Evolutionary conservation across 495 filamentous ascomycete species (phyloP).

Genomic region (Thermothielavioides terrestris): DNA sequence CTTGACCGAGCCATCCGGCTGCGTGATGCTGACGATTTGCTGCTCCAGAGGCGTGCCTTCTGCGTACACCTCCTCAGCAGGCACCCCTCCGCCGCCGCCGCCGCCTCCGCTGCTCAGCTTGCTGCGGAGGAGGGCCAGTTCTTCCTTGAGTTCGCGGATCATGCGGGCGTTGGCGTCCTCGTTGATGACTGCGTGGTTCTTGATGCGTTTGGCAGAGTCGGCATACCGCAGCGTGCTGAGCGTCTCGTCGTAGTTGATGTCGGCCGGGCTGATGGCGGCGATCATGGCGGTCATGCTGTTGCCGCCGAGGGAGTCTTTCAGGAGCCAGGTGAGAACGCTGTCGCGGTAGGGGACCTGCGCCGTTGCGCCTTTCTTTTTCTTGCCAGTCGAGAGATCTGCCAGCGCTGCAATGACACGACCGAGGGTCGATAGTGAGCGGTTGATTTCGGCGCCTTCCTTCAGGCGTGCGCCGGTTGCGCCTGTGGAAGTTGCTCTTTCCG

Average conservation of each 20-base stretch:
- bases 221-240: constrained; percentile 92
- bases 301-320: constrained; percentile 95
- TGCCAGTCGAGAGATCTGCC: constrained; percentile 80
- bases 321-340: constrained; percentile 89
- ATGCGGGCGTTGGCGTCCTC: constrained; percentile 98
- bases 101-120: constrained; percentile 69
- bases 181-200: constrained; percentile 99
- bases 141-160: constrained; percentile 97
- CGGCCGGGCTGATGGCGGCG: constrained; percentile 93
- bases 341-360: constrained; percentile 94
- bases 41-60: constrained; percentile 87
- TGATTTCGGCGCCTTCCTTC: constrained; percentile 99
- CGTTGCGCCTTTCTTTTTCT: constrained; percentile 60
- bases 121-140: constrained; percentile 74
- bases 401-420: constrained; percentile 97
- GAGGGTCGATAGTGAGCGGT: constrained; percentile 89
- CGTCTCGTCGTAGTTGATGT: constrained; percentile 99
- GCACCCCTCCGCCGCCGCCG: constrained; percentile 32
- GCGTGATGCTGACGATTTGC: constrained; percentile 91
- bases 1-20: constrained; percentile 77
- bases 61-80: constrained; percentile 72
- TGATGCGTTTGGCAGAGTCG: constrained; percentile 96
- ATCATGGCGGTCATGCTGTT: constrained; percentile 99
- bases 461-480: constrained; percentile 91
- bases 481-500: constrained; percentile 90